Conservation (phyloP, 1,284 basidiomycete species). For the Cryptococcus sp. region DNA sequence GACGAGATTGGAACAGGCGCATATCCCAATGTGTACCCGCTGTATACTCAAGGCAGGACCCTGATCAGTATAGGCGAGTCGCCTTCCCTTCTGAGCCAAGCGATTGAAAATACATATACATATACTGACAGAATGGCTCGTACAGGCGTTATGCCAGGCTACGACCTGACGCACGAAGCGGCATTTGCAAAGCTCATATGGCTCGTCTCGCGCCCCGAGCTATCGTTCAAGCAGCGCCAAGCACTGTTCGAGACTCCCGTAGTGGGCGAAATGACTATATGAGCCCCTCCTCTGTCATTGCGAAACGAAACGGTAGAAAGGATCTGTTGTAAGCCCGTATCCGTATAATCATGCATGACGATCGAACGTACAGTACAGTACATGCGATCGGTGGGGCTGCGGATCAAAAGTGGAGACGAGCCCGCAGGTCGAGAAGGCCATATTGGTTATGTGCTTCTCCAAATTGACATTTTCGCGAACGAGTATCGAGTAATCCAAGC, state of each 20-base stretch:
- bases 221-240: conserved; percentile 45
- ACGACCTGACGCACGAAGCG: conserved; percentile 52
- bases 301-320: too few species aligned
- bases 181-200: conserved; percentile 51
- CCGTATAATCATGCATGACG: too few species aligned
- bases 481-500: too few species aligned
- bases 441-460: too few species aligned
- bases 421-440: too few species aligned
- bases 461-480: too few species aligned
- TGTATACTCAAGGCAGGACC: conserved; percentile 48
- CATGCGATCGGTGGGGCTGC: too few species aligned
- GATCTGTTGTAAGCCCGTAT: too few species aligned
- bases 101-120: background rate
- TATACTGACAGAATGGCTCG: background rate
- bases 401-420: too few species aligned
- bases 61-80: conserved; percentile 39
- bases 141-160: conserved; percentile 44
- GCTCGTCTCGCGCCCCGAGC: conserved; percentile 43
- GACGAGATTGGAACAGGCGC: conserved; percentile 25
- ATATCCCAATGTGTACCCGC: conserved; percentile 49
- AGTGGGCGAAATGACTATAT: conserved; percentile 45
- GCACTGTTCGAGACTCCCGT: conserved; percentile 42
- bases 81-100: background rate
- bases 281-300: background rate
- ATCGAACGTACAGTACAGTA: too few species aligned